Evolutionary conservation across 1,139 yeast genomes (phyloP), one percentile per base, ranked within the genome.

Genomic region (Candida tetrigidarum): DNA sequence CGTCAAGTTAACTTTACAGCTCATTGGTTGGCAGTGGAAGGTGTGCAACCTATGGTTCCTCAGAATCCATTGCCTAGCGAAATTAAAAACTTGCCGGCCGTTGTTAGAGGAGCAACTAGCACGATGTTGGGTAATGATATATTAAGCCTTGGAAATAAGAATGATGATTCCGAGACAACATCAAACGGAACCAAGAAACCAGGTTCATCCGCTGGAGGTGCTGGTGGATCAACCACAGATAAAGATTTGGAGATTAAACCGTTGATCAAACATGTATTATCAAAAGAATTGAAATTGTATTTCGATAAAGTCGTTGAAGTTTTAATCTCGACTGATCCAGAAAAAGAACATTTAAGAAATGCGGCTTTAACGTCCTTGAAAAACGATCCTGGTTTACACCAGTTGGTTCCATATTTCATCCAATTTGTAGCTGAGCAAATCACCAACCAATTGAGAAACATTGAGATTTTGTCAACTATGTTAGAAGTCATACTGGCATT

Each of bases 11-110:
- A 96, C 0, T 92, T 88, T 62, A 90, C 98, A 0, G 97, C 98
- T 2, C 99, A 95, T 64, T 95, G 99, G 99, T 76, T 95, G 34
- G 98, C 99, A 0, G 89, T 95, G 47, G 99, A 95, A 67, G 99
- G 99, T 44, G 97, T 95, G 3, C 99, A 95, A 62, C 99, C 99
- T 1, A 86, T 95, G 43, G 93, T 95, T 46, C 96, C 97, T 1
- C 99, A 95, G 66, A 95, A 95, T 67, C 99, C 99, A 28, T 80
- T 87, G 37, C 82, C 92, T 19, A 76, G 84, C 35, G 96, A 86
- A 55, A 82, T 86, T 45, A 83, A 81, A 58, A 74, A 76, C 43
- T 63, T 85, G 19, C 84, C 88, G 34, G 86, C 92, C 2, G 71
- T 81, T 14, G 76, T 81, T 35, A 72, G 95, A 58, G 95, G 95